Evolutionary conservation across 306 rosid genomes (phyloP), one percentile per base, ranked within the genome.

Genomic region (Biancaea sappan): DNA sequence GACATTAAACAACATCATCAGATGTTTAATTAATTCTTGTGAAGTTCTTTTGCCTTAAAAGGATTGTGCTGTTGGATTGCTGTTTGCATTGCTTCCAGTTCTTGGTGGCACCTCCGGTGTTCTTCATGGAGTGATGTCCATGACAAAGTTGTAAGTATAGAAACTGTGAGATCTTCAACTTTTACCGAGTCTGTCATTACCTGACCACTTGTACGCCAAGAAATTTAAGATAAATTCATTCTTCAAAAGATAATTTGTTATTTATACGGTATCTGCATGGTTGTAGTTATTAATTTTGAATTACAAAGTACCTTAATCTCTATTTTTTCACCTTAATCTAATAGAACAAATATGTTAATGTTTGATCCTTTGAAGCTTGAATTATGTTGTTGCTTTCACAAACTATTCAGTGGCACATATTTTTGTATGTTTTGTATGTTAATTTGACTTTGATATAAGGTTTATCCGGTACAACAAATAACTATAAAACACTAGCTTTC

Each of bases 61-160:
- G 98, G 99, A 95, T 75, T 90, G 98, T 82, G 92, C 99, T 53
- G 99, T 92, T 61, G 99, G 99, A 63, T 90, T 95, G 93, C 92
- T 95, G 72, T 95, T 95, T 90, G 97, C 99, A 50, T 75, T 95
- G 86, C 99, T 95, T 84, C 99, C 99, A 5, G 87, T 95, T 80
- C 90, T 92, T 19, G 98, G 94, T 75, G 99, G 97, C 57, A 90
- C 95, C 77, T 92, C 98, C 38, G 99, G 98, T 56, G 89, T 95
- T 80, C 89, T 95, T 78, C 92, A 95, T 73, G 99, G 99, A 79
- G 79, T 92, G 75, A 79, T 95, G 65, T 95, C 98, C 80, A 92
- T 95, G 98, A 86, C 88, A 50, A 90, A 88, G 84, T 85, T 85
- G 99, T 95, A 83, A 84, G 97, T 83, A 80, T 47, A 48, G 61